phyloP scores from a whole-genome alignment of 2,329 filamentous ascomycete species.

The Cercospora sesami region DNA sequence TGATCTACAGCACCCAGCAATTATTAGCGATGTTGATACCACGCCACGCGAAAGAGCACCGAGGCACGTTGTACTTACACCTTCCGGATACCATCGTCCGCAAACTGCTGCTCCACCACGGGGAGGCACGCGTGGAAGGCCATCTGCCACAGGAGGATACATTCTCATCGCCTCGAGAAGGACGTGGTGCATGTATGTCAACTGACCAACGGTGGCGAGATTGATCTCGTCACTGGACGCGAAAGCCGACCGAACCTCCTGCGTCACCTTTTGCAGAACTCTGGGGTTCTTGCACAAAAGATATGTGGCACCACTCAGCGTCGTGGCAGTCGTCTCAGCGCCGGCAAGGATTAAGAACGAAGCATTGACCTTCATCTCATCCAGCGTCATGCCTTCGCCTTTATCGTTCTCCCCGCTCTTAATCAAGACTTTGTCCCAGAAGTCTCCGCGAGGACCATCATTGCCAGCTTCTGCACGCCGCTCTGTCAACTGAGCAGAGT shows the following conservation, averaged over 20 bases:
- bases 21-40: no score
- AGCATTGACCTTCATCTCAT: background rate
- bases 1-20: no score
- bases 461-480: background rate
- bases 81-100: background rate
- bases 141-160: background rate
- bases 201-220: conserved; percentile 1
- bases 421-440: background rate
- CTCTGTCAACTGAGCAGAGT: background rate
- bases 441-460: background rate
- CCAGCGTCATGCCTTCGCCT: background rate
- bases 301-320: conserved; percentile 37
- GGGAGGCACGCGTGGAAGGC: background rate
- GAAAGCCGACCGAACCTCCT: conserved; percentile 28
- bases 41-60: no score
- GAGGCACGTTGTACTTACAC: background rate
- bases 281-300: conserved; percentile 36
- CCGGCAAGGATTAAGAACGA: background rate
- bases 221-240: conserved; percentile 6
- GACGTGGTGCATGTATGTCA: conserved; percentile 12
- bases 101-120: background rate
- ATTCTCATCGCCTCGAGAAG: background rate
- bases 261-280: conserved; percentile 34
- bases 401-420: background rate
- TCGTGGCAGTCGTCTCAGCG: conserved; percentile 35